Evolutionary conservation across 345 rosid species (phyloP), one percentile per base, ranked within the genome.

Genomic region (Acer campestre): DNA sequence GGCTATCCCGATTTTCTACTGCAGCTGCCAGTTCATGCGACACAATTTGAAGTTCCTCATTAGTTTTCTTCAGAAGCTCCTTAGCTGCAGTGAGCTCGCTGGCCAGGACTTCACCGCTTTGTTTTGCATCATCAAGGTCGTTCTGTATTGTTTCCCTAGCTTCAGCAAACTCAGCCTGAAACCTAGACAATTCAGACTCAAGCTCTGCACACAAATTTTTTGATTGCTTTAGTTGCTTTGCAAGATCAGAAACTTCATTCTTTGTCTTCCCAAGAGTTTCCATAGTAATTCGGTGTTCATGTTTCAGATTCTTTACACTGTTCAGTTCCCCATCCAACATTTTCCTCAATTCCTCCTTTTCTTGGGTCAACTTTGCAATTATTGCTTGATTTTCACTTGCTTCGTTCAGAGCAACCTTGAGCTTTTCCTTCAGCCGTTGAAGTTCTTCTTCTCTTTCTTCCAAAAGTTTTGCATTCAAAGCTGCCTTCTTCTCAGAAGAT

Each of bases 231-330:
- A 94, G 93, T 70, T 81, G 86, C 67, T 80, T 82, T 53, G 64
- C 88, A 77, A 94, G 85, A 80, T 81, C 89, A 77, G 89, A 88
- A 74, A 85, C 89, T 78, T 86, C 90, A 51, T 75, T 86, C 81
- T 76, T 84, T 16, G 84, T 86, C 84, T 85, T 87, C 61, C 65
- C 81, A 61, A 91, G 89, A 74, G 84, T 74, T 80, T 89, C 89
- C 82, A 76, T 80, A 64, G 85, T 78, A 44, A 70, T 77, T 75
- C 79, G 80, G 62, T 88, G 88, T 82, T 96, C 97, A 69, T 88
- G 83, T 77, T 83, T 87, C 81, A 92, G 82, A 76, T 83, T 84
- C 80, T 73, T 74, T 61, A 84, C 83, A 64, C 61, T 83, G 70
- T 69, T 70, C 77, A 83, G 23, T 81, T 92, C 97, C 31, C 38